Evolutionary conservation across 257 asterid genomes (phyloP), one percentile per base, ranked within the genome.

Genomic region (Solanum neorickii): DNA sequence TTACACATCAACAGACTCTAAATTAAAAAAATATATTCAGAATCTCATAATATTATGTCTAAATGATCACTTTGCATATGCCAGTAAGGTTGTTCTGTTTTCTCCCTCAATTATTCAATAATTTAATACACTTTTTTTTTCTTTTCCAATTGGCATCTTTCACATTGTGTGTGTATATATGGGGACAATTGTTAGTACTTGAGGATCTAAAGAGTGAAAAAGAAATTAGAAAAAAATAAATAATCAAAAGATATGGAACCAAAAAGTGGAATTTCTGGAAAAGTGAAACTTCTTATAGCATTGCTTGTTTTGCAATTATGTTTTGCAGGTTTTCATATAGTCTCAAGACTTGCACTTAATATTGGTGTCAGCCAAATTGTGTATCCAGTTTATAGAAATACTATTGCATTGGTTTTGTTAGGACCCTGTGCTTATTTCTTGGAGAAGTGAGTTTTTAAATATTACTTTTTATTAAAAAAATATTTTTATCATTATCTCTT

Each of bases 351-450:
- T 83, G 98, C 98, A 65, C 94, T 96, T 0, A 93, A 95, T 91
- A 91, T 96, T 83, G 99, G 98, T 69, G 93, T 96, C 46, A 96
- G 99, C 95, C 94, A 94, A 88, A 92, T 96, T 69, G 98, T 95
- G 23, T 96, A 92, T 83, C 98, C 99, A 14, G 94, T 95, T 69
- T 94, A 96, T 88, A 94, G 99, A 80, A 96, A 95, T 85, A 90
- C 95, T 56, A 91, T 96, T 77, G 98, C 98, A 25, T 87, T 95
- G 89, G 31, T 93, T 46, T 84, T 96, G 86, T 87, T 94, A 76
- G 97, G 95, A 86, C 98, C 98, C 83, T 93, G 92, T 27, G 98
- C 99, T 66, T 95, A 93, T 92, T 93, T 93, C 92, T 74, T 91
- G 6, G 97, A 96, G 85, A 95, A 95, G 99, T 95, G 78, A 90